Evolutionary conservation across 768 basidiomycete genomes (phyloP).

Genomic region (Mycena belliarum): DNA sequence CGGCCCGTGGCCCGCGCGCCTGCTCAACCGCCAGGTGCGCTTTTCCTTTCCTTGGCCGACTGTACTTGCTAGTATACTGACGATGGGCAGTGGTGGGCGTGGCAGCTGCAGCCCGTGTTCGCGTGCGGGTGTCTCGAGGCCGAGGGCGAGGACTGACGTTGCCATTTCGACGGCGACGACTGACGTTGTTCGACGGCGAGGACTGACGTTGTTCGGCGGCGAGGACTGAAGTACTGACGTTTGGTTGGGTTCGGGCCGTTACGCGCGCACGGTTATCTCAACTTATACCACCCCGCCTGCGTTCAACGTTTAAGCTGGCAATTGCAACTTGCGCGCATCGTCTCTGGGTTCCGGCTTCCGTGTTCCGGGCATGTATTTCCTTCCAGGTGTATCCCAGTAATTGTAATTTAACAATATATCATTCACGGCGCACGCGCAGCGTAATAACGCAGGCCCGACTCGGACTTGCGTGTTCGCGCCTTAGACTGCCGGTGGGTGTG

Average conservation of each 20-base stretch:
- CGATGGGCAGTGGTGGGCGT: slow-evolving; percentile 77
- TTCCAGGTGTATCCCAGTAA: neutral
- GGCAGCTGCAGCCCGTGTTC: slow-evolving; percentile 64
- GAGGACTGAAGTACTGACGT: too few relatives aligned
- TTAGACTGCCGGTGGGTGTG: too few relatives aligned
- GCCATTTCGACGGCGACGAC: too few relatives aligned
- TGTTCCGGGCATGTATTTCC: too few relatives aligned
- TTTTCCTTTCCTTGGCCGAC: neutral
- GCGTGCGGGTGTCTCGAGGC: slow-evolving; percentile 66
- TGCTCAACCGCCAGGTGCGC: slow-evolving; percentile 71
- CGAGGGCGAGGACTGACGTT: slow-evolving; percentile 39
- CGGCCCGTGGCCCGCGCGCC: slow-evolving; percentile 67
- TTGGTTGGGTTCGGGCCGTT: too few relatives aligned
- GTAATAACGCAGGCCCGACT: too few relatives aligned
- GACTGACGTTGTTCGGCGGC: too few relatives aligned
- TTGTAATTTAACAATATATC: neutral
- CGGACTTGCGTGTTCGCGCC: too few relatives aligned
- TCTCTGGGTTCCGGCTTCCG: too few relatives aligned
- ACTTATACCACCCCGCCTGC: neutral
- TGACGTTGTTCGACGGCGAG: too few relatives aligned
- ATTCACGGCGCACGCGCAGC: too few relatives aligned
- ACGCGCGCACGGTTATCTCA: neutral
- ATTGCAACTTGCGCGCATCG: neutral
- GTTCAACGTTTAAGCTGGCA: neutral
- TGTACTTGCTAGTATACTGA: neutral